These are phyloP conservation scores for Cicer yamashitae DNA, from an alignment of 306 rosid genomes.

Conservation along the genomic window DNA sequence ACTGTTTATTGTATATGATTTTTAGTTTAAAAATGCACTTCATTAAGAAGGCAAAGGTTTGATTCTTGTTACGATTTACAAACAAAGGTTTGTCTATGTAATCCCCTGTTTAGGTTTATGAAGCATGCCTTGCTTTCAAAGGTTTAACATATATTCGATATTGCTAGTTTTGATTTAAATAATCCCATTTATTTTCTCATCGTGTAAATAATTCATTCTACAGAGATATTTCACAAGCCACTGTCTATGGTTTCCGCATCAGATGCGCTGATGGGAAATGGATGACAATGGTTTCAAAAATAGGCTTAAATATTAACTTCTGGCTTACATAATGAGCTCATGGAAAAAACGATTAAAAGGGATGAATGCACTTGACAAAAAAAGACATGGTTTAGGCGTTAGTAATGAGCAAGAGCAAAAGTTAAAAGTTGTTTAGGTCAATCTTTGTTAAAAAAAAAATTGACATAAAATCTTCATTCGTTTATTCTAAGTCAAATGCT, in stretches of 20 bases:
- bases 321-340: neutral
- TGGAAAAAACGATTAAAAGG: neutral
- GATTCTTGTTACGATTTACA: neutral
- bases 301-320: too few species aligned
- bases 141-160: neutral
- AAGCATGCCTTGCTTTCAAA: neutral
- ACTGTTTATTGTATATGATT: neutral
- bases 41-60: neutral
- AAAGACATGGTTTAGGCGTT: neutral
- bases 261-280: too few species aligned
- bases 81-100: neutral
- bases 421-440: neutral
- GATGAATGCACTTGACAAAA: neutral
- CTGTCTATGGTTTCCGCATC: neutral
- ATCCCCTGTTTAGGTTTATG: neutral
- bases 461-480: neutral
- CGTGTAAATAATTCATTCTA: neutral
- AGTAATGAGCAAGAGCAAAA: neutral
- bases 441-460: neutral
- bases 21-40: neutral
- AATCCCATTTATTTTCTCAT: neutral
- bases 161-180: neutral
- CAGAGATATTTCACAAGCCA: neutral
- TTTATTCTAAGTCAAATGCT: neutral
- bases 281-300: too few species aligned